phyloP scores from a whole-genome alignment of 78 protist genomes.

The Planoprotostelium fungivorum region DNA sequence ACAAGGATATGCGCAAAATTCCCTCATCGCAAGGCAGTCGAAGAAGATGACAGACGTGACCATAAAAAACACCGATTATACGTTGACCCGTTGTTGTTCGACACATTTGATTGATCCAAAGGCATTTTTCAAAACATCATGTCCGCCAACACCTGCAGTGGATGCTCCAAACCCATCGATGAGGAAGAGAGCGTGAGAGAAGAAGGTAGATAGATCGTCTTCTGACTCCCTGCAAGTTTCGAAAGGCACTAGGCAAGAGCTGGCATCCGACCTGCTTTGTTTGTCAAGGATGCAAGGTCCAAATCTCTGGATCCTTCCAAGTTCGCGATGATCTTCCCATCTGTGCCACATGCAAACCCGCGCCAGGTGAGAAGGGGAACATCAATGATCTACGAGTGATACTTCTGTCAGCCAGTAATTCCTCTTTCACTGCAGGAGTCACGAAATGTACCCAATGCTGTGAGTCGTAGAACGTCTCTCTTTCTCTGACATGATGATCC shows the following conservation, averaged over 20 bases:
- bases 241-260: not conserved
- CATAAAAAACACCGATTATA: too few species aligned
- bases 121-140: too few species aligned
- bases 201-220: not conserved
- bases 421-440: not conserved
- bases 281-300: not conserved
- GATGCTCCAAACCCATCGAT: not conserved
- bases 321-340: not conserved
- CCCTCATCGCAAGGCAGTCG: too few species aligned
- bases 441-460: not conserved
- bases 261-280: not conserved
- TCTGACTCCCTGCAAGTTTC: too few species aligned
- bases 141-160: not conserved
- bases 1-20: too few species aligned
- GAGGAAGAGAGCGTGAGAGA: not conserved
- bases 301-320: not conserved
- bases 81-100: too few species aligned
- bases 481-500: not conserved
- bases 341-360: not conserved
- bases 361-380: not conserved
- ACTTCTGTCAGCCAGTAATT: not conserved
- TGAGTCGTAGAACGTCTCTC: not conserved
- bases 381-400: not conserved
- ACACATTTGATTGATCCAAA: too few species aligned
- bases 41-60: too few species aligned